Conservation (phyloP, 805 yeast species). For the Zygotorulaspora danielsina region DNA sequence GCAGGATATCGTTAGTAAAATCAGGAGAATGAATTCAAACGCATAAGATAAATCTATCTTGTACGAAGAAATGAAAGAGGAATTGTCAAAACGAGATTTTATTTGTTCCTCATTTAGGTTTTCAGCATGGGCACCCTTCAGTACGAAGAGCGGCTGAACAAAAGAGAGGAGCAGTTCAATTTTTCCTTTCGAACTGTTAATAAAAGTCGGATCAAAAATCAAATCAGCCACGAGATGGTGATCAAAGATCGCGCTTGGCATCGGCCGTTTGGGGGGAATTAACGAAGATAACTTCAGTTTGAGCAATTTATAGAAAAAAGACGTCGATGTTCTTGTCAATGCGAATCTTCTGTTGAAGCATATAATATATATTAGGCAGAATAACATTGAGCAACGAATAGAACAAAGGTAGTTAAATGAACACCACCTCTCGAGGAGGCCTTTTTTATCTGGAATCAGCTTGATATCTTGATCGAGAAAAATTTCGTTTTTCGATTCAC, state of each 20-base stretch:
- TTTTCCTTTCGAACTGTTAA: not conserved
- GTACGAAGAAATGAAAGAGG: conserved; percentile 33
- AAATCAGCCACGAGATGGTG: conserved; percentile 11
- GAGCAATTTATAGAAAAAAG: conserved; percentile 16
- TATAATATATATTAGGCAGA: conserved; percentile 8
- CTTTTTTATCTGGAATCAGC: conserved; percentile 3
- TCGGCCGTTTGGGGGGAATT: conserved; percentile 6
- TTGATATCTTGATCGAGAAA: conserved; percentile 7
- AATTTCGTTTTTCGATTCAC: conserved; percentile 16
- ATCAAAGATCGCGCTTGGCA: conserved; percentile 13
- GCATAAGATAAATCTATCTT: conserved; percentile 48
- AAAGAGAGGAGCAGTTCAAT: conserved; percentile 7
- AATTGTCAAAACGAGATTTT: conserved; percentile 4
- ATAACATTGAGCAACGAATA: conserved; percentile 4
- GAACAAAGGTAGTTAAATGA: conserved; percentile 2
- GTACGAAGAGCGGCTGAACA: conserved; percentile 9
- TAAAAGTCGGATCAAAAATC: conserved; percentile 10
- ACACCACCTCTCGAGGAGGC: not conserved
- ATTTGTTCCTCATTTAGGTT: conserved; percentile 1
- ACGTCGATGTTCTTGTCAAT: conserved; percentile 18
- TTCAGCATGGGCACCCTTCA: conserved; percentile 4
- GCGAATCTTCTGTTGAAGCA: conserved; percentile 14
- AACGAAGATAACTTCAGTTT: conserved; percentile 8
- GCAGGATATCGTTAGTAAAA: conserved; percentile 49
- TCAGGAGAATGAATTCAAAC: conserved; percentile 51